phyloP scores from a whole-genome alignment of 164 flowering plant species.

The Macadamia tetraphylla region DNA sequence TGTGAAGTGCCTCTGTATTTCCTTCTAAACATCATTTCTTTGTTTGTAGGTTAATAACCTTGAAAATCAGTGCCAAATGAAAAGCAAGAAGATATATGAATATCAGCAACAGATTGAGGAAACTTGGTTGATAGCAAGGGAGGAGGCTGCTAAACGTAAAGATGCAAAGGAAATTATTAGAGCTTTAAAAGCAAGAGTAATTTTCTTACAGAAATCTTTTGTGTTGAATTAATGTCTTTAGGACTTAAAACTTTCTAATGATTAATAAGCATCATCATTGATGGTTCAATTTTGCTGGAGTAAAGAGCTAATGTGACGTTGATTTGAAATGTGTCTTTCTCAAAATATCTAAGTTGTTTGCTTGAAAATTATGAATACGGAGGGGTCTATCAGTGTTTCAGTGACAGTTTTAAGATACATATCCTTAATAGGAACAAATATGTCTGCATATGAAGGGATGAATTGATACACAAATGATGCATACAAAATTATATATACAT shows the following conservation, averaged over 20 bases:
- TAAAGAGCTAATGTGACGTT: too few relatives aligned
- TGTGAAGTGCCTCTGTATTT: background rate
- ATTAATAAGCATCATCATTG: background rate
- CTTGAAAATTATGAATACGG: too few relatives aligned
- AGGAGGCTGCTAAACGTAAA: constrained; percentile 61
- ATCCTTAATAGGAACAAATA: too few relatives aligned
- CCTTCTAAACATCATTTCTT: constrained; percentile 1
- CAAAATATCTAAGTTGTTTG: too few relatives aligned
- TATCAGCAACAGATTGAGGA: constrained; percentile 40
- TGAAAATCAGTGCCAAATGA: constrained; percentile 34
- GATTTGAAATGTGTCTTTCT: too few relatives aligned
- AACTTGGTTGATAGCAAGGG: constrained; percentile 52
- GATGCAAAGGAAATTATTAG: constrained; percentile 66
- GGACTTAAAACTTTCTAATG: background rate
- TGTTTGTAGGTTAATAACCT: constrained; percentile 36
- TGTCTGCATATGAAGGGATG: too few relatives aligned
- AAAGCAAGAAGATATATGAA: constrained; percentile 40
- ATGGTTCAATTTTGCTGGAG: background rate
- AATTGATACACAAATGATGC: too few relatives aligned
- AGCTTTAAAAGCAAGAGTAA: constrained; percentile 47
- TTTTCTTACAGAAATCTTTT: background rate
- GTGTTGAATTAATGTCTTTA: background rate
- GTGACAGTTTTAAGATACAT: too few relatives aligned
- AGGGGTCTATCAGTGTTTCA: too few relatives aligned
- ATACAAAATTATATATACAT: too few relatives aligned